A percentile compares a stretch with the other conserved stretches of the same genome.
Conservation (phyloP, 345 rosid genomes). For the Passiflora organensis region DNA sequence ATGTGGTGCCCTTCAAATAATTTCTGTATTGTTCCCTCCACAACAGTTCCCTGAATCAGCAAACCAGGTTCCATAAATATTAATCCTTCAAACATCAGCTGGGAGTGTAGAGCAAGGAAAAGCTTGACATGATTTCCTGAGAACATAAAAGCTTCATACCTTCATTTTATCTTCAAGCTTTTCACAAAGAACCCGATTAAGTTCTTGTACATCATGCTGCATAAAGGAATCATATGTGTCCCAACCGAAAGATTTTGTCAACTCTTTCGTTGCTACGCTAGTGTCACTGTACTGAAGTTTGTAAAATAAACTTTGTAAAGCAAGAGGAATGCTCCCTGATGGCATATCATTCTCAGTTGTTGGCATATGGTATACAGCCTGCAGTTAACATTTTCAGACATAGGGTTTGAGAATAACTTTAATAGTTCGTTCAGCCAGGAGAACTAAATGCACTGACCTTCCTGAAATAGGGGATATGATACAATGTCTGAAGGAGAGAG, state of each 20-base stretch:
- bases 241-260: conserved; percentile 80
- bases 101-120: too few relatives aligned
- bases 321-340: conserved; percentile 68
- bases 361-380: conserved; percentile 99
- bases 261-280: conserved; percentile 51
- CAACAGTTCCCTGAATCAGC: conserved; percentile 47
- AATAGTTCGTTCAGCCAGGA: conserved; percentile 1
- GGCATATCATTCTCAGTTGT: conserved; percentile 93
- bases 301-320: conserved; percentile 49
- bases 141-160: conserved; percentile 30
- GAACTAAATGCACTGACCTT: conserved; percentile 45
- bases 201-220: conserved; percentile 99
- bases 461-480: conserved; percentile 94
- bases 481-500: conserved; percentile 86
- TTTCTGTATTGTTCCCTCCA: conserved; percentile 54
- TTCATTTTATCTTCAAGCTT: conserved; percentile 99
- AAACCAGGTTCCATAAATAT: conserved; percentile 7
- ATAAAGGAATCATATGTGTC: conserved; percentile 95
- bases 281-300: conserved; percentile 53
- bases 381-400: conserved; percentile 19
- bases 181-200: conserved; percentile 89
- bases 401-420: conserved; percentile 2
- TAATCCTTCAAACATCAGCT: conserved; percentile 3
- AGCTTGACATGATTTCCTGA: too few relatives aligned
- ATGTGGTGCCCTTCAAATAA: conserved; percentile 63